Evolutionary conservation across 305 asterid species (phyloP).

Genomic region (Stenogyne calaminthoides): DNA sequence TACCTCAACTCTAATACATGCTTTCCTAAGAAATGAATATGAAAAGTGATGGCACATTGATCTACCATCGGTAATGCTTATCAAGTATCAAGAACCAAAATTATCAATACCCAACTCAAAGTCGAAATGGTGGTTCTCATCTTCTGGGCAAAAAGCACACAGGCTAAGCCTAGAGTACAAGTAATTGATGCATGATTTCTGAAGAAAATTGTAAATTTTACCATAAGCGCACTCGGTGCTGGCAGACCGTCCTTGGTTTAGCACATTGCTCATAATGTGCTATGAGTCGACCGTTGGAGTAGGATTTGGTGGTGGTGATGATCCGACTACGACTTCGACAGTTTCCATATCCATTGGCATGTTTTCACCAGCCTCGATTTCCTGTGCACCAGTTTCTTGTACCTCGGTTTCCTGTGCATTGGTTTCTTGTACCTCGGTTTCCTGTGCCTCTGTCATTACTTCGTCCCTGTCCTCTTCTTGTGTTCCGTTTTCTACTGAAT

Average conservation of each 20-base stretch:
- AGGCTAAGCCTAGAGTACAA: background rate
- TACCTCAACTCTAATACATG: background rate
- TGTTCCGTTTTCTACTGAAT: slow-evolving; percentile 54
- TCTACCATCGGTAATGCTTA: background rate
- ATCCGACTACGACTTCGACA: slow-evolving; percentile 50
- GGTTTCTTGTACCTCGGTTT: slow-evolving; percentile 63
- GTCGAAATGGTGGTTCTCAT: background rate
- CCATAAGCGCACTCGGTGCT: background rate
- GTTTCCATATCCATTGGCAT: slow-evolving; percentile 70
- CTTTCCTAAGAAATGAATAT: background rate
- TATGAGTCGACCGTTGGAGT: slow-evolving; percentile 46
- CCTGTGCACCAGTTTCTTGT: slow-evolving; percentile 67
- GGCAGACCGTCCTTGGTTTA: background rate
- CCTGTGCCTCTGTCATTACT: slow-evolving; percentile 81
- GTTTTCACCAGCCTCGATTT: slow-evolving; percentile 54
- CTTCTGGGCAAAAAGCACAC: background rate
- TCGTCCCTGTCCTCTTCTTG: slow-evolving; percentile 68
- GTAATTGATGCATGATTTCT: background rate
- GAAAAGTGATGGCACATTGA: slow-evolving; percentile 2
- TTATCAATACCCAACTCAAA: background rate
- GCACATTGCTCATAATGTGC: slow-evolving; percentile 11
- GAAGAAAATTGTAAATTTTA: background rate
- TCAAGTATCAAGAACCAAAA: background rate
- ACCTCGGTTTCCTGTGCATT: slow-evolving; percentile 59
- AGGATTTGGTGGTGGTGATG: slow-evolving; percentile 67